A percentile compares a stretch with the other conserved stretches of the same genome.
Conservation (phyloP, 2,329 filamentous ascomycete species). For the Arthrobotrys entomopaga region DNA sequence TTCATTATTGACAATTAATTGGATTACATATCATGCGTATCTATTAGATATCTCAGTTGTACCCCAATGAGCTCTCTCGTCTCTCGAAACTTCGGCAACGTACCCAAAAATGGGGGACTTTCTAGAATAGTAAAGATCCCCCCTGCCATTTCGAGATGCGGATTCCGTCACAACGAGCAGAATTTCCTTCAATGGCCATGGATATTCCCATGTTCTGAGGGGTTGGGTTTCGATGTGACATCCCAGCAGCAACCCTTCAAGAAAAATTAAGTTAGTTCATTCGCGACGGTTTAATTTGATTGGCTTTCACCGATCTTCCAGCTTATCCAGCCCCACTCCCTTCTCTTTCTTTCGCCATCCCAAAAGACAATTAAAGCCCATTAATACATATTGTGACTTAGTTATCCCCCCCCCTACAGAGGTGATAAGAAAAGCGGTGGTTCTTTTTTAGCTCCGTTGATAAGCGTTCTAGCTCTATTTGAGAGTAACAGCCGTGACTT, state of each 20-base stretch:
- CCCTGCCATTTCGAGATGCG: conserved; percentile 25
- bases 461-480: conserved; percentile 36
- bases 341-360: conserved; percentile 15
- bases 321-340: conserved; percentile 29
- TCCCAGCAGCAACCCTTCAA: conserved; percentile 16
- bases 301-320: conserved; percentile 33
- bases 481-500: too few species aligned
- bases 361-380: conserved; percentile 8
- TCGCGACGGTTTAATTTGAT: conserved; percentile 52
- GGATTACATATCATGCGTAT: too few species aligned
- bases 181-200: conserved; percentile 31
- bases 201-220: conserved; percentile 34
- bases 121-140: conserved; percentile 21
- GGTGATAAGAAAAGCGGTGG: conserved; percentile 37
- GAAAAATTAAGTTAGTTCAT: conserved; percentile 41
- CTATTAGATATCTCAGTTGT: too few species aligned
- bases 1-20: too few species aligned
- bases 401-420: too few species aligned
- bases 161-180: conserved; percentile 45
- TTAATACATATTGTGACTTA: background rate
- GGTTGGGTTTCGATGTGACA: conserved; percentile 20
- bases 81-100: conserved; percentile 14
- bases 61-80: background rate
- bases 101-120: conserved; percentile 15
- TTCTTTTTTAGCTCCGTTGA: conserved; percentile 30